Percentiles rank a stretch among this genome's conserved stretches.
Evolutionary conservation across 768 basidiomycete genomes (phyloP).

Genomic region (Hygrocybe coccinea): DNA sequence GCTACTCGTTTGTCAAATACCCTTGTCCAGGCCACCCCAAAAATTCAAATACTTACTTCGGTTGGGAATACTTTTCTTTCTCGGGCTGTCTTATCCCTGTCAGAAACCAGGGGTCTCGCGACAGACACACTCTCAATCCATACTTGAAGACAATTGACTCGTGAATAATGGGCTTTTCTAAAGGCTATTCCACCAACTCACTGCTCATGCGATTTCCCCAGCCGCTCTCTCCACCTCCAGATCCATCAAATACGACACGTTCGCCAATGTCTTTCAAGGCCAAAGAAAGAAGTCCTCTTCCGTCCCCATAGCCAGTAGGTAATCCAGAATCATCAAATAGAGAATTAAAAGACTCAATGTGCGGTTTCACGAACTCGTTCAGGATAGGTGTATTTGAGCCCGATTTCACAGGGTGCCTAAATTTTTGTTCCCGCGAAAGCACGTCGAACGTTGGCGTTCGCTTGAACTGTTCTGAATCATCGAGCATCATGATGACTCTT

Average conservation of each 20-base stretch:
- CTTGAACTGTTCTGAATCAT: conserved; percentile 36
- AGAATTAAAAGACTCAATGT: conserved; percentile 94
- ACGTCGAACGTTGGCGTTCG: conserved; percentile 70
- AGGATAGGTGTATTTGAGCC: conserved; percentile 72
- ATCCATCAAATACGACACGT: conserved; percentile 87
- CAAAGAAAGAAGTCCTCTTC: conserved; percentile 71
- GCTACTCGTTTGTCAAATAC: neutral
- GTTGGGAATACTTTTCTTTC: conserved; percentile 83
- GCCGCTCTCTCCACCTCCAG: conserved; percentile 48
- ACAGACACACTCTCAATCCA: conserved; percentile 86
- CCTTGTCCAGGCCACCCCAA: no score
- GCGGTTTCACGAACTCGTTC: conserved; percentile 89
- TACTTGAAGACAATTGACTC: conserved; percentile 48
- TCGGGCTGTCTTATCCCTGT: conserved; percentile 67
- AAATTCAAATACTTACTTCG: conserved; percentile 51
- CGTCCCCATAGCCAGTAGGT: conserved; percentile 67
- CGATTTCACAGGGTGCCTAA: conserved; percentile 67
- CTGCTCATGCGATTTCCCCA: conserved; percentile 85
- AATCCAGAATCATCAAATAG: conserved; percentile 91
- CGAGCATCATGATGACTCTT: conserved; percentile 39
- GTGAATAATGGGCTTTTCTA: neutral
- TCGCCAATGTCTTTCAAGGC: conserved; percentile 81
- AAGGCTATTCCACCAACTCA: conserved; percentile 38
- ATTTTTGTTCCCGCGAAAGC: conserved; percentile 69
- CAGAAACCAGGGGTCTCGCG: conserved; percentile 79